Evolutionary conservation across 2,329 filamentous ascomycete genomes (phyloP).

Genomic region (Scedosporium aurantiacum): DNA sequence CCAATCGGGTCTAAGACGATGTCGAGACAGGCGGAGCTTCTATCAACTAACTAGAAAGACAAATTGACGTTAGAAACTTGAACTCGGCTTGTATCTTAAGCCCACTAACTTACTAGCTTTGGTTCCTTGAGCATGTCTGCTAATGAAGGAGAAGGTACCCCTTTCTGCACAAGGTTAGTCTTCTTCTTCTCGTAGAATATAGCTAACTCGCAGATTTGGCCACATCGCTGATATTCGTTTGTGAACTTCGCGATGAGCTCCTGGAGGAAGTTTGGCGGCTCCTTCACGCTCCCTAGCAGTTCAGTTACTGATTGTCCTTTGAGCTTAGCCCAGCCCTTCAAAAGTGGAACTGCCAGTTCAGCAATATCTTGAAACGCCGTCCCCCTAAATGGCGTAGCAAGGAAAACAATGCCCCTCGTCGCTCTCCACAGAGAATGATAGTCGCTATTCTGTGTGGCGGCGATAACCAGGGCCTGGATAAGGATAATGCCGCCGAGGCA

Average conservation of each 20-base stretch:
- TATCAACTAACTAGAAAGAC: conserved; percentile 14
- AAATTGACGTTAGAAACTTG: neutral
- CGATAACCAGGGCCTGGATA: conserved; percentile 16
- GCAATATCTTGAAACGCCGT: conserved; percentile 16
- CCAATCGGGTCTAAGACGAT: conserved; percentile 14
- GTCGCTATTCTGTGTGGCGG: neutral
- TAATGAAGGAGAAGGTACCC: conserved; percentile 9
- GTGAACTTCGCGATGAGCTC: conserved; percentile 14
- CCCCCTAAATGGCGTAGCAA: conserved; percentile 18
- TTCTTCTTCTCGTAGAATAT: conserved; percentile 15
- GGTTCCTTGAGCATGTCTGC: conserved; percentile 9
- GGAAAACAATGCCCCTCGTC: conserved; percentile 16
- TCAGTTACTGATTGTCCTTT: conserved; percentile 8
- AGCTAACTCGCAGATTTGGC: conserved; percentile 8
- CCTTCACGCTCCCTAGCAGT: conserved; percentile 11
- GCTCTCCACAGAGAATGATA: conserved; percentile 9
- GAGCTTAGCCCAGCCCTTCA: conserved; percentile 10
- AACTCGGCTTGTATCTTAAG: neutral
- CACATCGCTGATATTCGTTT: conserved; percentile 6
- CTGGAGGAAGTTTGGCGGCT: conserved; percentile 11
- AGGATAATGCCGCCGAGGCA: conserved; percentile 22
- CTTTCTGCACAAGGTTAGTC: conserved; percentile 12
- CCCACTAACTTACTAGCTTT: conserved; percentile 8
- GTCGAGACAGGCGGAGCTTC: conserved; percentile 14
- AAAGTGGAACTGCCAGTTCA: conserved; percentile 10